phyloP scores from a whole-genome alignment of 78 protist species.

The Parvularia atlantis region DNA sequence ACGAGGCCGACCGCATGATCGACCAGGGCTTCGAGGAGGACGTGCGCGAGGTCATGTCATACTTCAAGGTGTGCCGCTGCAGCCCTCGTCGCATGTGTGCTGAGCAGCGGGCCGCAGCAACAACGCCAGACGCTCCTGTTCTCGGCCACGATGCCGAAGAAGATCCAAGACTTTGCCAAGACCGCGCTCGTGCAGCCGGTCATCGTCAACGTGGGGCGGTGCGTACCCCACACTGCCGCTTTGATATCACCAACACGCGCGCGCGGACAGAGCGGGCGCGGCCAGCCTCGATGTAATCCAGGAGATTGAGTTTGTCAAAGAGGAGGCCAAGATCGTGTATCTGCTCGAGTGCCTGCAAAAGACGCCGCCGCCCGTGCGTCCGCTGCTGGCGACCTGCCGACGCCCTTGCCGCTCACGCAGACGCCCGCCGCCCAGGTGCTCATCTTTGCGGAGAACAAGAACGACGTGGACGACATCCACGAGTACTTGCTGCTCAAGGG shows the following conservation, averaged over 20 bases:
- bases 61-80: conserved; percentile 38
- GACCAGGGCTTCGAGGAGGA: conserved; percentile 90
- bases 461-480: conserved; percentile 93
- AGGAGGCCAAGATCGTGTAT: conserved; percentile 78
- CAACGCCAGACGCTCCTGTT: conserved; percentile 84
- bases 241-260: too few species aligned
- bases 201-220: conserved; percentile 79
- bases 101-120: background rate
- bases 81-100: too few species aligned
- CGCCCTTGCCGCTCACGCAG: too few species aligned
- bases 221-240: too few species aligned
- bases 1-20: conserved; percentile 94
- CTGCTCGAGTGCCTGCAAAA: conserved; percentile 94
- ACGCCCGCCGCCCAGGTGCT: too few species aligned
- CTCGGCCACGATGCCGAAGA: conserved; percentile 88
- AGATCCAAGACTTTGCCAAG: conserved; percentile 61
- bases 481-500: conserved; percentile 92
- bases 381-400: too few species aligned
- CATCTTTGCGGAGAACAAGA: conserved; percentile 83
- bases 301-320: background rate
- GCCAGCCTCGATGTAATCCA: conserved; percentile 86
- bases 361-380: conserved; percentile 94
- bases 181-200: conserved; percentile 73
- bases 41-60: conserved; percentile 60
- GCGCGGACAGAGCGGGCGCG: too few species aligned